Conservation (phyloP, 2,329 filamentous ascomycete genomes). For the Fusarium sp. region DNA sequence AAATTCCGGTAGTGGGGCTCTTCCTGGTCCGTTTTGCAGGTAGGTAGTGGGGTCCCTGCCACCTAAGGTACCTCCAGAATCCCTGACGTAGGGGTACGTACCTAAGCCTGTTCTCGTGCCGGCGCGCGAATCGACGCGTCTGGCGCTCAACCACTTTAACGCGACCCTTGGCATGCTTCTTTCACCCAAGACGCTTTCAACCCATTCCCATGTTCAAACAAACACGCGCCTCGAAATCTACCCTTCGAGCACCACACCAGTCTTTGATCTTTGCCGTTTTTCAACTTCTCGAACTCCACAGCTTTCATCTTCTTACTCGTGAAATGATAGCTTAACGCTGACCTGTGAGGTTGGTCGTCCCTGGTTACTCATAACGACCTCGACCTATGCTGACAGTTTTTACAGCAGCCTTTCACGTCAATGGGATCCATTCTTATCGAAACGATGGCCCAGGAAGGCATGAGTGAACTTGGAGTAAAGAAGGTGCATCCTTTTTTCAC, state of each 20-base stretch:
- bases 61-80: conserved; percentile 23
- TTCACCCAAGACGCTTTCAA: conserved; percentile 30
- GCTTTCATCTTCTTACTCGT: background rate
- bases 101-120: conserved; percentile 15
- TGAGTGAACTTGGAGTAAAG: conserved; percentile 55
- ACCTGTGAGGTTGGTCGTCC: conserved; percentile 28
- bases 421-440: conserved; percentile 62
- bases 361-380: conserved; percentile 2
- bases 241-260: background rate
- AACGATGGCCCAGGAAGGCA: conserved; percentile 62
- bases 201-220: conserved; percentile 19
- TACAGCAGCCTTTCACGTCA: conserved; percentile 39
- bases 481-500: conserved; percentile 72
- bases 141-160: conserved; percentile 47
- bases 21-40: background rate
- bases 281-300: background rate
- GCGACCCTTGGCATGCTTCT: conserved; percentile 40
- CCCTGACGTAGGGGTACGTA: conserved; percentile 47
- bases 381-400: conserved; percentile 8
- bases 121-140: conserved; percentile 45
- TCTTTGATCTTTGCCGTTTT: background rate
- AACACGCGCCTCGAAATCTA: conserved; percentile 9
- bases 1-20: conserved; percentile 56
- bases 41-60: conserved; percentile 38
- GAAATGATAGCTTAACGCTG: conserved; percentile 41